Percentiles rank a stretch among this genome's conserved stretches.
phyloP scores from a whole-genome alignment of 2,329 filamentous ascomycete species.

The Huntiella abstrusa region DNA sequence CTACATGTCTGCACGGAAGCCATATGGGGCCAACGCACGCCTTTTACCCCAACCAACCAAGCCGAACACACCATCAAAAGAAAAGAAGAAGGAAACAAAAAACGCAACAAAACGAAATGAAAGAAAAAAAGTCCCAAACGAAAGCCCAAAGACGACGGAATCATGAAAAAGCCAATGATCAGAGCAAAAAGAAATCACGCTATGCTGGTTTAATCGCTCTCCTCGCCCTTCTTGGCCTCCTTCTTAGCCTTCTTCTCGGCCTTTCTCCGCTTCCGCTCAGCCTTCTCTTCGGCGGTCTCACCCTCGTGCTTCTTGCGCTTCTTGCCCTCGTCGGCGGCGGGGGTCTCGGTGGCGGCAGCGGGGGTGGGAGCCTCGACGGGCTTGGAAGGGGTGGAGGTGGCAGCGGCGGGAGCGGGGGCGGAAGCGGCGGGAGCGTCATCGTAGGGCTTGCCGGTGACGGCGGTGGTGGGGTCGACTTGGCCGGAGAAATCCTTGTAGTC shows the following conservation, averaged over 20 bases:
- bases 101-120: conserved; percentile 1
- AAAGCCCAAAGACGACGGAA: background rate
- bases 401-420: conserved; percentile 21
- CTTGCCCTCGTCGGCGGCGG: conserved; percentile 37
- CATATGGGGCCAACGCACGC: too few species aligned
- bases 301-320: conserved; percentile 69
- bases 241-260: conserved; percentile 41
- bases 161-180: background rate
- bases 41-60: background rate
- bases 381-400: conserved; percentile 19
- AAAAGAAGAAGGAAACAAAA: conserved; percentile 1
- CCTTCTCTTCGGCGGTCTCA: conserved; percentile 51
- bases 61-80: background rate
- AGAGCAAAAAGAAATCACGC: background rate
- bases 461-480: conserved; percentile 26
- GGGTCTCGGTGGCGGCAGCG: conserved; percentile 21
- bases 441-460: conserved; percentile 24
- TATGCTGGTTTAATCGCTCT: conserved; percentile 26
- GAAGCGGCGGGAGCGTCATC: conserved; percentile 27
- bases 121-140: conserved; percentile 2
- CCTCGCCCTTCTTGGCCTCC: conserved; percentile 35
- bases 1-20: too few species aligned
- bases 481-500: conserved; percentile 80
- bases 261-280: conserved; percentile 40
- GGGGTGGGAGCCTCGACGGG: conserved; percentile 19